These are phyloP conservation scores for Histomonas meleagridis DNA, from an alignment of 208 protist genomes.

Conservation along the genomic window DNA sequence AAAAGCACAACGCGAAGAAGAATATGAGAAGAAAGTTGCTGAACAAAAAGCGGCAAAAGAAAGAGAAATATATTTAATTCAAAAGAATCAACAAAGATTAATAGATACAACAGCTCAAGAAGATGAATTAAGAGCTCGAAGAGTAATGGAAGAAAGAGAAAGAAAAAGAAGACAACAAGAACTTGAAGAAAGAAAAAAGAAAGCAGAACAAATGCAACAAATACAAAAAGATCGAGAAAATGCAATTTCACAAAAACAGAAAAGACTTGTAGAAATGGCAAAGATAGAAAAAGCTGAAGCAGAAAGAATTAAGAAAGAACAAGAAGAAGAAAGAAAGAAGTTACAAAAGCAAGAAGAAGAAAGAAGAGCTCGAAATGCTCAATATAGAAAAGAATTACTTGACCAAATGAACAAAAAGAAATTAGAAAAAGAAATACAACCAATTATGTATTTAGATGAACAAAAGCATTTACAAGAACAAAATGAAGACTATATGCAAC, in stretches of 20 bases:
- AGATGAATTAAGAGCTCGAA: not conserved
- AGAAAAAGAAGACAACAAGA: not conserved
- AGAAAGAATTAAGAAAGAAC: not conserved
- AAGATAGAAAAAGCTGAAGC: not conserved
- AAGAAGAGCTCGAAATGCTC: not conserved
- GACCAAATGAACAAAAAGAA: not conserved
- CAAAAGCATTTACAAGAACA: conserved; percentile 11
- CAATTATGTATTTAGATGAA: not conserved
- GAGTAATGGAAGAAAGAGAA: not conserved
- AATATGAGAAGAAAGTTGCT: not conserved
- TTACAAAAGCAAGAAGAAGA: not conserved
- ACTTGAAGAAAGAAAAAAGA: not conserved
- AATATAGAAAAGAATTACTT: not conserved
- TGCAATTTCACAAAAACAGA: not conserved
- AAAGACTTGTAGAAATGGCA: not conserved
- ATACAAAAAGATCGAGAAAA: not conserved
- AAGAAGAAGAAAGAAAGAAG: not conserved
- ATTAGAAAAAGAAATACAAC: not conserved
- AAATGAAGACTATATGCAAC: not conserved
- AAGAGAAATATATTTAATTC: not conserved
- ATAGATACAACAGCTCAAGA: not conserved
- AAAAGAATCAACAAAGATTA: not conserved
- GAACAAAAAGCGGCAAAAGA: not conserved
- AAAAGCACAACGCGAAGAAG: not conserved
- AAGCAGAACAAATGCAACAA: not conserved